Evolutionary conservation across 2,329 filamentous ascomycete species (phyloP), one percentile per base, ranked within the genome.

Genomic region (Hymenoscyphus infarciens): DNA sequence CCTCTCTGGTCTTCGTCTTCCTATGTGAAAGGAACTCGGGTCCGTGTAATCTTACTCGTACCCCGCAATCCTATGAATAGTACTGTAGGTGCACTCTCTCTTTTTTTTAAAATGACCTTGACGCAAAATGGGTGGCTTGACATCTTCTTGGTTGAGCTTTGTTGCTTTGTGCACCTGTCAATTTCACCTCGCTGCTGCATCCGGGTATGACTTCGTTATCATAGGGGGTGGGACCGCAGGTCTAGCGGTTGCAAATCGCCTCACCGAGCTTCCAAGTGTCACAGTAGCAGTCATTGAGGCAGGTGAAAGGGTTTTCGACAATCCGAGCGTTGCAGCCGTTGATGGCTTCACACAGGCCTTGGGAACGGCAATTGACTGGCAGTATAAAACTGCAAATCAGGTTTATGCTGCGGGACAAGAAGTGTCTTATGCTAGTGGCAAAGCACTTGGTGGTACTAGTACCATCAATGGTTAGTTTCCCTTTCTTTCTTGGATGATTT

Each of bases 211-310:
- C 45, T 64, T 61, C 16, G 58, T 68, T 22, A 66, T 69, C 29
- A 63, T 69, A 10, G 66, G 65, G 19, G 67, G 63, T 6, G 68
- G 67, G 15, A 66, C 67, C 8, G 62, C 60, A 29, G 68, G 69
- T 8, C 60, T 70, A n/a, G 62, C 65, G 10, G 31, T 70, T 13
- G 68, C 67, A 45, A 70, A 66, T 52, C 65, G 68, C 25, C 63
- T 70, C 25, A 61, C 69, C 10, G 64, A 67, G 45, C 38, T 61
- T 25, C 29, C 62, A 13, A 53, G 59, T 16, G 59, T 69, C 5
- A 65, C 54, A 27, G 65, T 71, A 19, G 68, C 66, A 10, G 61
- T 69, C 15, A 65, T 71, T 25, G 69, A 70, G 60, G 68, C 68
- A 11, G 68, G 69, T 10, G 56, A 31, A n/a, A 45, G 58, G 11